phyloP scores from a whole-genome alignment of 805 yeast species.

The Metschnikowia peoriensis region DNA sequence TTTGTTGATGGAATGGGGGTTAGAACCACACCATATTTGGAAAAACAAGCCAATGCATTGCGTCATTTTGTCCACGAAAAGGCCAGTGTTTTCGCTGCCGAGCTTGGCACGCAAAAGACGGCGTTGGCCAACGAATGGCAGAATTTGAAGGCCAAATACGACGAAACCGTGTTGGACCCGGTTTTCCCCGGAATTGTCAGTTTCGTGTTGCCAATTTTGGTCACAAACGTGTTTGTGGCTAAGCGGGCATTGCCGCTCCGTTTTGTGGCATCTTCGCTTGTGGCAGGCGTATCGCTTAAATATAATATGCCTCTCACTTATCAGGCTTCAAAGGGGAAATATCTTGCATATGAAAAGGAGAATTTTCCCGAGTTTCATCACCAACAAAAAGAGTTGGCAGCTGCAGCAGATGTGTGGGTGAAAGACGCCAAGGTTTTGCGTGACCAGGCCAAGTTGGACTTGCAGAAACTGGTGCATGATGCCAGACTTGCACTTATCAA shows the following conservation, averaged over 20 bases:
- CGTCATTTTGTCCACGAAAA: slow-evolving; percentile 41
- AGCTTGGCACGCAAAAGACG: slow-evolving; percentile 44
- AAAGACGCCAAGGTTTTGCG: slow-evolving; percentile 12
- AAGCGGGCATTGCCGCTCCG: slow-evolving; percentile 49
- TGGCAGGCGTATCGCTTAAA: slow-evolving; percentile 43
- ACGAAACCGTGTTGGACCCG: slow-evolving; percentile 47
- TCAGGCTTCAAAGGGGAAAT: slow-evolving; percentile 14
- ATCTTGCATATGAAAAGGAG: slow-evolving; percentile 26
- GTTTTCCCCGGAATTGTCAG: slow-evolving; percentile 54
- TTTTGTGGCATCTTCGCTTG: slow-evolving; percentile 48
- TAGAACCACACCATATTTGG: slow-evolving; percentile 47
- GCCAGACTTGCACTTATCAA: slow-evolving; percentile 15
- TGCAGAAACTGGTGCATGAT: slow-evolving; percentile 17
- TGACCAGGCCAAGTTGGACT: slow-evolving; percentile 15
- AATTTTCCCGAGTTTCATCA: slow-evolving; percentile 31
- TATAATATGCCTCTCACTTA: slow-evolving; percentile 49
- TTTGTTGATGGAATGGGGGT: slow-evolving; percentile 55
- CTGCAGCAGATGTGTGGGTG: slow-evolving; percentile 11
- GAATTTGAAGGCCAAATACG: slow-evolving; percentile 28
- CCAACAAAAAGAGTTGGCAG: slow-evolving; percentile 23
- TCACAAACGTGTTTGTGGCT: slow-evolving; percentile 55
- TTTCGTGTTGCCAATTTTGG: slow-evolving; percentile 52
- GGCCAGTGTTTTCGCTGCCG: slow-evolving; percentile 39
- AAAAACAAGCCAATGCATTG: slow-evolving; percentile 38
- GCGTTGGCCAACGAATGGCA: slow-evolving; percentile 46